Evolutionary conservation across 768 basidiomycete species (phyloP).

Genomic region (Suillus occidentalis): DNA sequence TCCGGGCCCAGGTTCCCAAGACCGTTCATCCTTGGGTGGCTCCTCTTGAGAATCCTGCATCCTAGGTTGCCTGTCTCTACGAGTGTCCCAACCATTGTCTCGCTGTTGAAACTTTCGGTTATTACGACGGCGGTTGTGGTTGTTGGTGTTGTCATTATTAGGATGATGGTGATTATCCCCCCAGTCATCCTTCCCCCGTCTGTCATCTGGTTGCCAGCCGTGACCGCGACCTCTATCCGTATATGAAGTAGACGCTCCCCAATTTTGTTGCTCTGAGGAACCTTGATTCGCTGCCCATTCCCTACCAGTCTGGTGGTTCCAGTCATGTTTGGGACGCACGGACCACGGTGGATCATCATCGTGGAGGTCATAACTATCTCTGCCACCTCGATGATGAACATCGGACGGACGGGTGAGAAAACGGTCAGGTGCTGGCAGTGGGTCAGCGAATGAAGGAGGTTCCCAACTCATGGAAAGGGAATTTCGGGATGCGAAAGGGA

Average conservation of each 20-base stretch:
- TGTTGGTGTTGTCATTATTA: constrained; percentile 33
- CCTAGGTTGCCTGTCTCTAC: constrained; percentile 38
- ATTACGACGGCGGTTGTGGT: constrained; percentile 27
- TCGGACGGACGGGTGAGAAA: constrained; percentile 43
- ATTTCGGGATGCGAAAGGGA: constrained; percentile 41
- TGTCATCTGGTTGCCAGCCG: constrained; percentile 48
- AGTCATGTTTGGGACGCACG: constrained; percentile 39
- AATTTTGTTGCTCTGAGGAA: constrained; percentile 46
- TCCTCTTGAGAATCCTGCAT: constrained; percentile 21
- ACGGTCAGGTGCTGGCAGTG: constrained; percentile 39
- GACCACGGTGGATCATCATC: constrained; percentile 46
- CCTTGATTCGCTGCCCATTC: constrained; percentile 47
- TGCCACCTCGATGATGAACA: constrained; percentile 49
- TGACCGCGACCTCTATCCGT: constrained; percentile 41
- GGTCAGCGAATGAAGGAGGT: constrained; percentile 43
- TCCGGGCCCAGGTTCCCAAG: constrained; percentile 72
- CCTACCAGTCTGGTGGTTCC: constrained; percentile 41
- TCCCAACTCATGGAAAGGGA: constrained; percentile 52
- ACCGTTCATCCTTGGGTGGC: constrained; percentile 46
- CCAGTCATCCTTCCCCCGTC: constrained; percentile 39
- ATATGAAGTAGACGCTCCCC: constrained; percentile 40
- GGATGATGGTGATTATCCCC: constrained; percentile 16
- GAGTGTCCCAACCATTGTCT: constrained; percentile 52
- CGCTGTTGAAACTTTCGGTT: constrained; percentile 20
- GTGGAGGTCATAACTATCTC: constrained; percentile 47